Evolutionary conservation across 2,329 filamentous ascomycete species (phyloP), one percentile per base, ranked within the genome.

Genomic region (Diaporthe capsici): DNA sequence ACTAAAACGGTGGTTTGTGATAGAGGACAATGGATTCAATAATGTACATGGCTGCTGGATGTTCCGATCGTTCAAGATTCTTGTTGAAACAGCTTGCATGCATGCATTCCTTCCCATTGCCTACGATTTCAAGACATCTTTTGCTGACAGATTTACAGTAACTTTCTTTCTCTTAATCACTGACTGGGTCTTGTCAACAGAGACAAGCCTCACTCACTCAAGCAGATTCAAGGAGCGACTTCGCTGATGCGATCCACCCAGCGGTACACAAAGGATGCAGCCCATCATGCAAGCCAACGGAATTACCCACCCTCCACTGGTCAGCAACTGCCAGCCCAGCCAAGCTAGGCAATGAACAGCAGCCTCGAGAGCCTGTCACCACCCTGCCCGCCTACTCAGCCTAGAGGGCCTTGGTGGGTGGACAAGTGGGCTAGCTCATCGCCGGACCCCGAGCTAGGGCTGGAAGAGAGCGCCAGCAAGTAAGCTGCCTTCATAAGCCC

Each of bases 11-110:
- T 25, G 58, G 34, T 22, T 47, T 55, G 57, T 61, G 39, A 39
- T 71, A 74, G 75, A 71, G 22, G 25, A 51, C 47, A 55, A 70
- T 70, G 65, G 15, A 70, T 55, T n/a, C 9, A 2, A 31, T 55
- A 5, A 68, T 53, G 47, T 28, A 70, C 34, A 28, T n/a, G n/a
- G 42, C 28, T 49, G 42, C 28, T 67, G 28, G 42, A 4, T 49
- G 28, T 49, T 67, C 3, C 22, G 20, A 10, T 34, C n/a, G 4
- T 37, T 70, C 5, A 15, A 12, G 25, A 25, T 31, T 34, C 31
- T 34, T 22, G 28, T 10, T 34, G 28, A 34, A 2, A 4, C 15
- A 55, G 1, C 17, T 31, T 55, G 25, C 53, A 15, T 25, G 7
- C 25, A 20, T 8, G 10, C 49, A 15, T 22, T 22, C 28, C 28